phyloP scores from a whole-genome alignment of 179 eudicot species.

The Vitellaria paradoxa region DNA sequence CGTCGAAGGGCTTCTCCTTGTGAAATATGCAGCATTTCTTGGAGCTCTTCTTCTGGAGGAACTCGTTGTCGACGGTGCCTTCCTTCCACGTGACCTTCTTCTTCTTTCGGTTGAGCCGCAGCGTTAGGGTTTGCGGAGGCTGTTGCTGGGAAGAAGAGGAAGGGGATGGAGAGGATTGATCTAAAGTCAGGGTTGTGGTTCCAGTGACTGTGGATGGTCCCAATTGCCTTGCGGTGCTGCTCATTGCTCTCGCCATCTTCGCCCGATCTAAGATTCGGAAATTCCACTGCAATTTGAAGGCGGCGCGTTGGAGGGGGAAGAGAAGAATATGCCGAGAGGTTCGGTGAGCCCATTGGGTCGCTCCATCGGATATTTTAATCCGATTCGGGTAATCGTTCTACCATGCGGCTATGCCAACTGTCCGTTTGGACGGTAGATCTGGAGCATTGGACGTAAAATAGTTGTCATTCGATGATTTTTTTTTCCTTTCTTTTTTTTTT shows the following conservation, averaged over 20 bases:
- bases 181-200: conserved; percentile 21
- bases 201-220: conserved; percentile 2
- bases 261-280: neutral
- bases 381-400: too few relatives aligned
- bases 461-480: too few relatives aligned
- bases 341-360: neutral
- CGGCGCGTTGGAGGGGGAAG: neutral
- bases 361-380: neutral
- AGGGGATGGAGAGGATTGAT: conserved; percentile 3
- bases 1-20: conserved; percentile 79
- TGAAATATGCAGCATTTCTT: conserved; percentile 87
- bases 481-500: too few relatives aligned
- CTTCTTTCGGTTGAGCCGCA: conserved; percentile 66
- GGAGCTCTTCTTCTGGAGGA: conserved; percentile 73
- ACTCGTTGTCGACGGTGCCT: conserved; percentile 81
- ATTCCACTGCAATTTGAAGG: too few relatives aligned
- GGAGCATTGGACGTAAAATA: too few relatives aligned
- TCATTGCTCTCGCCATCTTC: conserved; percentile 18
- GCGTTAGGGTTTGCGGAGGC: conserved; percentile 45
- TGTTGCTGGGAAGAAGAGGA: neutral
- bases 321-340: neutral
- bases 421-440: too few relatives aligned
- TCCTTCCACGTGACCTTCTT: conserved; percentile 91
- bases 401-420: too few relatives aligned
- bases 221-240: neutral